Evolutionary conservation across 2,329 filamentous ascomycete genomes (phyloP).

Genomic region (Chlorencoelia australis): DNA sequence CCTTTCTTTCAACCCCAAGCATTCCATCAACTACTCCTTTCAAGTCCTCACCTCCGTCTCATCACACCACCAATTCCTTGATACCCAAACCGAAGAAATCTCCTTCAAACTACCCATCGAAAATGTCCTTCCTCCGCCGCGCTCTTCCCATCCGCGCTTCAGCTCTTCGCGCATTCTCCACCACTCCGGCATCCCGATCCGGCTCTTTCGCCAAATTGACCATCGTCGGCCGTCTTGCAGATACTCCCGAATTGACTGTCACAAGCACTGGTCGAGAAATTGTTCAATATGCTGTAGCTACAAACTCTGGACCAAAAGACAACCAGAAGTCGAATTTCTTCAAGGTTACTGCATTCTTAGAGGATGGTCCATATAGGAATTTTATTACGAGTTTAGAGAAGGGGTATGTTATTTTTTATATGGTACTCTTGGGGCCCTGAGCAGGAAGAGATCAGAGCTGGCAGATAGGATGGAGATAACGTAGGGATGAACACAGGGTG

Average conservation of each 20-base stretch:
- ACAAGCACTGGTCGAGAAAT: constrained; percentile 65
- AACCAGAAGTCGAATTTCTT: constrained; percentile 81
- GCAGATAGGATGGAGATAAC: no score
- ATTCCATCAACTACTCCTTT: background rate
- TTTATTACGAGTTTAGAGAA: constrained; percentile 66
- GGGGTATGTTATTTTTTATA: constrained; percentile 52
- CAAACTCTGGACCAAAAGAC: constrained; percentile 53
- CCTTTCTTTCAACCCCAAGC: no score
- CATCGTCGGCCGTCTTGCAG: constrained; percentile 75
- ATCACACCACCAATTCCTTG: background rate
- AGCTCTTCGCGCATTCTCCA: constrained; percentile 76
- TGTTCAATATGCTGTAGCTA: constrained; percentile 68
- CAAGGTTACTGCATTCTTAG: constrained; percentile 60
- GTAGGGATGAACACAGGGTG: no score
- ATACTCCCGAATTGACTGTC: constrained; percentile 63
- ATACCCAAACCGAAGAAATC: no score
- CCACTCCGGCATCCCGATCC: constrained; percentile 41
- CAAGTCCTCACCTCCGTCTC: background rate
- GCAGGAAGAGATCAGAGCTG: background rate
- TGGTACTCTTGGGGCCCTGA: no score
- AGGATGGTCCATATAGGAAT: constrained; percentile 59
- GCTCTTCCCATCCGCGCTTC: constrained; percentile 33
- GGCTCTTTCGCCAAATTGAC: constrained; percentile 64
- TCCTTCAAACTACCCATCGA: no score
- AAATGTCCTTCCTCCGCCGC: constrained; percentile 28